Base-by-base conservation (phyloP, 345 rosid species). In the Ceriops tagal region DNA sequence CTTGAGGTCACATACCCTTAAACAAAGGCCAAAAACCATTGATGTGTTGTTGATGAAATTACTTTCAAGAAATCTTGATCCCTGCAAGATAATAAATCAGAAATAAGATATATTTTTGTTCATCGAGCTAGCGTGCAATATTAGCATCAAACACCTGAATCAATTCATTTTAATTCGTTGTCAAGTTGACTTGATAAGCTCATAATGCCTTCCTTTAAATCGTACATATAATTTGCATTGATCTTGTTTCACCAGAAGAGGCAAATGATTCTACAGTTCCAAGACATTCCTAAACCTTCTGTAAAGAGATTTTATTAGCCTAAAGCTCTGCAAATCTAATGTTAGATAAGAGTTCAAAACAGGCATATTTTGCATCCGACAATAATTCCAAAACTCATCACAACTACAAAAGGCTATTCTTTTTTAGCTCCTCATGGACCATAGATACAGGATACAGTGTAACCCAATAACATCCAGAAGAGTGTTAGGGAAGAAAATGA, bases 31-130 rank as follows among this genome's bases (percentile, higher is more conserved):
- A 65, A 93, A 91, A 68, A 93, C 93, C 97, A 93, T 89, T 24
- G 96, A 91, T 58, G 97, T 93, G 64, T 91, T 93, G 73, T 93
- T 93, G 83, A 91, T 91, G 76, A 88, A 93, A 81, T 87, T 91
- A 73, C 98, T 93, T 82, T 93, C 96, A 18, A 86, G 86, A 78
- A 93, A 82, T 79, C 97, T 81, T 73, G 88, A 83, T 22, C 98
- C 98, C 98, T 91, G 84, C 81, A 83, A 78, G 80, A 72, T 21
- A 53, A 67, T 57, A 70, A 57, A 67, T 52, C 62, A 53, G 72
- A 47, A 24, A 22, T 71, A 32, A 65, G 71, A 59, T 53, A 37
- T 19, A 39, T 56, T 18, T 68, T 31, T 31, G 65, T 5, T 13
- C 31, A 32, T 26, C 6, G 32, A 16, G 47, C 21, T 69, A 27